These are phyloP conservation scores for Metschnikowia anglica DNA, from an alignment of 805 yeast species.

Conservation along the genomic window DNA sequence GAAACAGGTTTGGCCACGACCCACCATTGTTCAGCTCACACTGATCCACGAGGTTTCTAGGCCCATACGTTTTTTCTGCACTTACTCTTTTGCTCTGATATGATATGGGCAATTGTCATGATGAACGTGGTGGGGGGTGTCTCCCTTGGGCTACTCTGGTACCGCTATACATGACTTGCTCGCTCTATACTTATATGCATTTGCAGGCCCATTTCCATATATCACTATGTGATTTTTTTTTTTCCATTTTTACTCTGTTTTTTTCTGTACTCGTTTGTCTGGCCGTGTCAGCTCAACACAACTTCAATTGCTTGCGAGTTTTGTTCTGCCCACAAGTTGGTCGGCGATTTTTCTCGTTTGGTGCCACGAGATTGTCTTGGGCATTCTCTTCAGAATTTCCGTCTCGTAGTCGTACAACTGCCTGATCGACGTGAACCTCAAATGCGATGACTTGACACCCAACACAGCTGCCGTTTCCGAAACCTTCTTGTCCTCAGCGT, in stretches of 20 bases:
- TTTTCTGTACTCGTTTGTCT: background rate
- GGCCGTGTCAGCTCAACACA: background rate
- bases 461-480: slow-evolving; percentile 70
- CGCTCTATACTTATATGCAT: slow-evolving; percentile 1
- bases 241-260: background rate
- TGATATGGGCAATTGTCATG: background rate
- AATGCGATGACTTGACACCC: slow-evolving; percentile 77
- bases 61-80: too few species aligned
- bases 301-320: slow-evolving; percentile 4
- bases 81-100: slow-evolving; percentile 2
- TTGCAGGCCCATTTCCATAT: background rate
- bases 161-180: background rate
- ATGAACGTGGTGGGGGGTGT: background rate
- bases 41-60: too few species aligned
- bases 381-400: slow-evolving; percentile 76
- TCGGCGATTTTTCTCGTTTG: slow-evolving; percentile 75
- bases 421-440: slow-evolving; percentile 71
- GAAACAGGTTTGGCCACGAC: slow-evolving; percentile 6
- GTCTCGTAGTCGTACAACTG: slow-evolving; percentile 86
- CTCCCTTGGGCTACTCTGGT: background rate
- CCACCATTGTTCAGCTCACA: too few species aligned
- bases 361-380: slow-evolving; percentile 85
- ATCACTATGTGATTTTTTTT: background rate
- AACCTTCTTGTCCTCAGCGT: slow-evolving; percentile 32
- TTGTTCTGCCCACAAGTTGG: slow-evolving; percentile 71